Evolutionary conservation across 2,329 filamentous ascomycete species (phyloP).

Genomic region (Alternaria ethzedia): DNA sequence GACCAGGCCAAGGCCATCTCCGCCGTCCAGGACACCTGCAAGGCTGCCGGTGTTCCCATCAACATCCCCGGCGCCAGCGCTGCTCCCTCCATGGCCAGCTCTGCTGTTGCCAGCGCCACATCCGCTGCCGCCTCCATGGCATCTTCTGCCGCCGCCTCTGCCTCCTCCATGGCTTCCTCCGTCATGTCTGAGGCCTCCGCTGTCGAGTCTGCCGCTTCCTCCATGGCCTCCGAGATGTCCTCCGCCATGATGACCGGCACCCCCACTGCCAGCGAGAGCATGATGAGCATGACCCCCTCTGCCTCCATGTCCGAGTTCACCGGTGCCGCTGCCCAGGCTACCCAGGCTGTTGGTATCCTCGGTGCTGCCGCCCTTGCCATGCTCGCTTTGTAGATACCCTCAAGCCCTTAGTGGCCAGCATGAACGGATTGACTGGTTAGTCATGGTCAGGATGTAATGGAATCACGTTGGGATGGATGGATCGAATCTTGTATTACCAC

Average conservation of each 20-base stretch:
- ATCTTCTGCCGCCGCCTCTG: conserved; percentile 13
- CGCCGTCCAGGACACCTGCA: conserved; percentile 42
- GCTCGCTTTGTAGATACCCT: conserved; percentile 41
- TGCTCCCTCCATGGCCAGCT: conserved; percentile 10
- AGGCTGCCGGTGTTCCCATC: conserved; percentile 39
- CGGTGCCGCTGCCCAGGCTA: conserved; percentile 42
- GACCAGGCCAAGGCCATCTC: conserved; percentile 46
- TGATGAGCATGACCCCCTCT: conserved; percentile 6
- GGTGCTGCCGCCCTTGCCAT: conserved; percentile 46
- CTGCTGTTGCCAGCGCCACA: conserved; percentile 8
- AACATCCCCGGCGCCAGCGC: conserved; percentile 27
- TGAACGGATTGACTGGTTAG: background rate
- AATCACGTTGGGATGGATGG: background rate
- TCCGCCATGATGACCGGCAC: conserved; percentile 11
- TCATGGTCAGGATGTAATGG: conserved; percentile 2
- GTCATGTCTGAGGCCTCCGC: conserved; percentile 14
- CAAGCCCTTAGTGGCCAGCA: background rate
- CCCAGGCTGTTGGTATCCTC: conserved; percentile 42
- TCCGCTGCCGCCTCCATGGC: conserved; percentile 8
- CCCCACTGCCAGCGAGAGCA: conserved; percentile 5
- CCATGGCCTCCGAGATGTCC: conserved; percentile 15
- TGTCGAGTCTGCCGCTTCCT: conserved; percentile 14
- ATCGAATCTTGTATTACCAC: background rate
- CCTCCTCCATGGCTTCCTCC: conserved; percentile 14
- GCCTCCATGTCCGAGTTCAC: conserved; percentile 36